phyloP scores from a whole-genome alignment of 495 filamentous ascomycete genomes.

The Xylaria cubensis region DNA sequence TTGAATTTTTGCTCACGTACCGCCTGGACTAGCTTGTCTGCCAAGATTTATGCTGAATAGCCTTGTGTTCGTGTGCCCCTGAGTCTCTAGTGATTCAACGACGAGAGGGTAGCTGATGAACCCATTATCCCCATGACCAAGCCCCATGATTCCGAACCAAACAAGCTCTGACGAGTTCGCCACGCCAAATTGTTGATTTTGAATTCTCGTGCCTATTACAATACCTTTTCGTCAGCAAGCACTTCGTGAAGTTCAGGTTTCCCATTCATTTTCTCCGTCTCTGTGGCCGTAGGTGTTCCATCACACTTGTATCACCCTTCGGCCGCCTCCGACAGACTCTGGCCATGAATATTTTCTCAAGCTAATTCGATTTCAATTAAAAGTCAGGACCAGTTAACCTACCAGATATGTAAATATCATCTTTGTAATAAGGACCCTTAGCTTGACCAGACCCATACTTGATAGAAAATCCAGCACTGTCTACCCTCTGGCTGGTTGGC shows the following conservation, averaged over 20 bases:
- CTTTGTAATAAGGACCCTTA: slow-evolving; percentile 42
- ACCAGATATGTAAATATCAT: slow-evolving; percentile 47
- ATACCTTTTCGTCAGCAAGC: not conserved
- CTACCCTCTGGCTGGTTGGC: slow-evolving; percentile 36
- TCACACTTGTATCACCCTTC: not conserved
- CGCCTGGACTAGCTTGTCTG: slow-evolving; percentile 32
- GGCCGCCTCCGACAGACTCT: not conserved
- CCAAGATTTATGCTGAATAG: slow-evolving; percentile 76
- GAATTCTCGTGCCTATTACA: slow-evolving; percentile 42
- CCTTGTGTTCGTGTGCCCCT: slow-evolving; percentile 69
- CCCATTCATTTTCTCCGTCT: not conserved
- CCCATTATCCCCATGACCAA: slow-evolving; percentile 61
- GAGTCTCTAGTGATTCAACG: slow-evolving; percentile 65
- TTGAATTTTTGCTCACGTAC: slow-evolving; percentile 31
- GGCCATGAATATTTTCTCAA: not conserved
- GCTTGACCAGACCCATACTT: slow-evolving; percentile 44
- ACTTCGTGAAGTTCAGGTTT: slow-evolving; percentile 15
- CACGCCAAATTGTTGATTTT: slow-evolving; percentile 51
- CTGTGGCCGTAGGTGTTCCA: too few relatives aligned
- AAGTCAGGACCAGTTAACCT: not conserved
- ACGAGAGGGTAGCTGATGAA: slow-evolving; percentile 68
- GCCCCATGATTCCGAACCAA: slow-evolving; percentile 74
- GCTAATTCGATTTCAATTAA: not conserved
- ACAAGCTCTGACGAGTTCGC: slow-evolving; percentile 45
- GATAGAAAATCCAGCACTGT: slow-evolving; percentile 34